phyloP scores from a whole-genome alignment of 331 rosid genomes.

The Quercus phellos region DNA sequence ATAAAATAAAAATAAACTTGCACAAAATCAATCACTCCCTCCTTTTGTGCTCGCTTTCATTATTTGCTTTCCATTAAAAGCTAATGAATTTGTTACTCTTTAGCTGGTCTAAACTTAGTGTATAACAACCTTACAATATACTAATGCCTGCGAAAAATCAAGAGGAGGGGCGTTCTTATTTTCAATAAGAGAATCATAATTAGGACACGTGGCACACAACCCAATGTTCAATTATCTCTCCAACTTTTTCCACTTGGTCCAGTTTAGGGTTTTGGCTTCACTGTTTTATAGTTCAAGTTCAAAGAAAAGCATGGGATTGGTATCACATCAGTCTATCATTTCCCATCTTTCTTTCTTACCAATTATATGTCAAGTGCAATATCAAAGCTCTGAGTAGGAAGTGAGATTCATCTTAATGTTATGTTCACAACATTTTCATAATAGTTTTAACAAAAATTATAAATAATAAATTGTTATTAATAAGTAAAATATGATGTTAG shows the following conservation, averaged over 20 bases:
- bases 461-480: too few species aligned
- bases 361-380: too few species aligned
- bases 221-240: not conserved
- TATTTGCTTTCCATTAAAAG: not conserved
- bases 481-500: too few species aligned
- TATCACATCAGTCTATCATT: too few species aligned
- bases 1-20: not conserved
- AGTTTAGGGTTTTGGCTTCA: not conserved
- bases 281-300: not conserved
- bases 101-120: not conserved
- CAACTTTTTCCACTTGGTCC: not conserved
- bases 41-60: not conserved
- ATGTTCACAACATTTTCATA: too few species aligned
- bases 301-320: too few species aligned
- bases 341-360: too few species aligned
- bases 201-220: not conserved
- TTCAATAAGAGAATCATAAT: not conserved
- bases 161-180: not conserved
- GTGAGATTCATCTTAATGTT: too few species aligned
- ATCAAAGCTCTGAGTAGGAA: too few species aligned
- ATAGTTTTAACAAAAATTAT: too few species aligned
- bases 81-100: not conserved
- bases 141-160: too few species aligned
- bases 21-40: not conserved
- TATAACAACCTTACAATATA: too few species aligned